A percentile compares a stretch with the other conserved stretches of the same genome.
Conservation (phyloP, 2,329 filamentous ascomycete genomes). For the Nothopassalora personata region DNA sequence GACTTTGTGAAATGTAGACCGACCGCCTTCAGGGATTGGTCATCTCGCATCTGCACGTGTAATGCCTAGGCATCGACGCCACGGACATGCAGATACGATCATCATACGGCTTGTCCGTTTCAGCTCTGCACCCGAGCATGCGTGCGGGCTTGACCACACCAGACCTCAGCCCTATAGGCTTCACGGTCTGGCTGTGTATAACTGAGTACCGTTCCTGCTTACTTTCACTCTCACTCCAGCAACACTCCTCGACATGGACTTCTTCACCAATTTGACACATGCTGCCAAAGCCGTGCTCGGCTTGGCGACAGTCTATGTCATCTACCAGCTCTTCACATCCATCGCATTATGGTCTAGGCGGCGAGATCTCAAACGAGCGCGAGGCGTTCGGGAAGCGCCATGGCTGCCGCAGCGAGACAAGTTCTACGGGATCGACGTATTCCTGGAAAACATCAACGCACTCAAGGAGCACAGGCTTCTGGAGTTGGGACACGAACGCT, state of each 20-base stretch:
- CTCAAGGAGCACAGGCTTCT: conserved; percentile 36
- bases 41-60: background rate
- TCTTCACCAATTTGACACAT: conserved; percentile 5
- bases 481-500: conserved; percentile 32
- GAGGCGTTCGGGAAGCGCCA: conserved; percentile 46
- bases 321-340: conserved; percentile 34
- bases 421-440: conserved; percentile 49
- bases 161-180: background rate
- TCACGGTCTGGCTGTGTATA: background rate
- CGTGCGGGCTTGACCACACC: background rate
- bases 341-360: conserved; percentile 35
- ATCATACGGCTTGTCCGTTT: no score
- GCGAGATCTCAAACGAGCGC: conserved; percentile 35
- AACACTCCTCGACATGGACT: conserved; percentile 9
- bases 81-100: background rate
- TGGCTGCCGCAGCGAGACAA: conserved; percentile 50
- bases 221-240: background rate
- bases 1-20: background rate
- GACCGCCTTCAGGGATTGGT: background rate
- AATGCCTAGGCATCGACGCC: background rate
- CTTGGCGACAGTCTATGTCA: conserved; percentile 29
- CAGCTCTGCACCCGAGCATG: background rate
- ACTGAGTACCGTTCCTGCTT: background rate
- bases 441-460: conserved; percentile 38
- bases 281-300: conserved; percentile 26